Evolutionary conservation across 2,329 filamentous ascomycete species (phyloP).

Genomic region (Exophiala calicioides): DNA sequence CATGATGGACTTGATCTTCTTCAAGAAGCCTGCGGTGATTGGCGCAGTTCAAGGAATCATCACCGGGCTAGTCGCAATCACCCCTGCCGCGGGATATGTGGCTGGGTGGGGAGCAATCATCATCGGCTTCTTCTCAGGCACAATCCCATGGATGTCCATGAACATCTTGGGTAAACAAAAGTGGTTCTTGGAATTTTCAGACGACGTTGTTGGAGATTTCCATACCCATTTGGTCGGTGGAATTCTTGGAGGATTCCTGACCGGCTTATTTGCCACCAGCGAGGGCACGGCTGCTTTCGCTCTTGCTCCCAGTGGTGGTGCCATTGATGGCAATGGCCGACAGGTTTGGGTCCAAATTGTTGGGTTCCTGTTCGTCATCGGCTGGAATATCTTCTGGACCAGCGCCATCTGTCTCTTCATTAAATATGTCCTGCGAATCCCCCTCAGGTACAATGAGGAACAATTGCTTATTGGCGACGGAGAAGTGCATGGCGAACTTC

Average conservation of each 20-base stretch:
- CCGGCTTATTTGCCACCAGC: conserved; percentile 65
- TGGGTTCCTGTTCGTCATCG: conserved; percentile 52
- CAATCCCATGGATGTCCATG: conserved; percentile 53
- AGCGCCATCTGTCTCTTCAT: conserved; percentile 53
- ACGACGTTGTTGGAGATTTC: conserved; percentile 55
- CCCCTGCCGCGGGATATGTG: conserved; percentile 53
- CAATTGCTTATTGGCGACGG: conserved; percentile 50
- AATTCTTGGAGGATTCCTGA: conserved; percentile 58
- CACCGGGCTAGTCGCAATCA: conserved; percentile 55
- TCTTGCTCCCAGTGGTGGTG: conserved; percentile 48
- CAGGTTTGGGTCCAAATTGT: conserved; percentile 55
- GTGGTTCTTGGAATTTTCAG: conserved; percentile 61
- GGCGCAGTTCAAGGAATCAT: conserved; percentile 56
- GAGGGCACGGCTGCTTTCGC: conserved; percentile 52
- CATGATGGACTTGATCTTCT: conserved; percentile 48
- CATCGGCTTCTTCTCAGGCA: conserved; percentile 48
- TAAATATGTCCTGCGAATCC: conserved; percentile 51
- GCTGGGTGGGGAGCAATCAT: conserved; percentile 55
- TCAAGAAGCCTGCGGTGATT: conserved; percentile 53
- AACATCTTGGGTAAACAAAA: conserved; percentile 49
- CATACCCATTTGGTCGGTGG: conserved; percentile 54
- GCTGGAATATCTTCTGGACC: conserved; percentile 55
- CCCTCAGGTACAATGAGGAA: conserved; percentile 51
- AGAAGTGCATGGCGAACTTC: conserved; percentile 51
- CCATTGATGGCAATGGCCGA: conserved; percentile 53